Evolutionary conservation across 257 asterid genomes (phyloP), one percentile per base, ranked within the genome.

Genomic region (Solanum habrochaites): DNA sequence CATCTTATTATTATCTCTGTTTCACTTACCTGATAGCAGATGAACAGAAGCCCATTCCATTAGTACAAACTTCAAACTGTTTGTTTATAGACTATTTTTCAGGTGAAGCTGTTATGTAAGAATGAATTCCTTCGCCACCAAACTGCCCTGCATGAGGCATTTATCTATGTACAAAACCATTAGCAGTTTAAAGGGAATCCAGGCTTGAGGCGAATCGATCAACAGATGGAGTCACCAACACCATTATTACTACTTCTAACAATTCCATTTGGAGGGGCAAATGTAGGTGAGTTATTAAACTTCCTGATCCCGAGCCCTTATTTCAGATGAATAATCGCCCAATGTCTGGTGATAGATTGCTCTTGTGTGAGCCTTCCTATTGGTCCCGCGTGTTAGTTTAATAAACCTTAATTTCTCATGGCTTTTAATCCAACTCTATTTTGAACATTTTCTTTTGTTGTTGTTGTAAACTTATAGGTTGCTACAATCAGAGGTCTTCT

Each of bases 81-180:
- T 75, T 7, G 23, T 0, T 40, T 40, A 40, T n/a, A 13, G 7
- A 39, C 27, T 64, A 86, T 86, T 87, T 87, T 87, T 27, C 89
- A 95, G 98, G 98, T 88, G 98, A 95, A 89, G 97, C 97, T 70
- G 94, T 93, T 95, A 67, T 90, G 95, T 93, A 67, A n/a, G n/a
- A 96, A 95, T 89, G 98, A 95, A 91, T 93, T 87, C 98, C 98
- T 11, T 91, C 97, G 23, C 98, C 98, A 21, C 92, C 93, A 25
- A 86, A 86, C 86, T 95, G 97, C 85, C 85, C 90, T 93, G 72
- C 86, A 93, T 69, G 96, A 96, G 86, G 93, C 98, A 73, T 92
- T 93, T 89, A 90, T 93, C n/a, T 93, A 89, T 56, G 98, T 91
- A 91, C 94, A 25, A 87, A 89, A 70, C 94, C 98, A 40, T 89